Conservation (phyloP, 139 green algal species). For the Micromonas commoda region DNA sequence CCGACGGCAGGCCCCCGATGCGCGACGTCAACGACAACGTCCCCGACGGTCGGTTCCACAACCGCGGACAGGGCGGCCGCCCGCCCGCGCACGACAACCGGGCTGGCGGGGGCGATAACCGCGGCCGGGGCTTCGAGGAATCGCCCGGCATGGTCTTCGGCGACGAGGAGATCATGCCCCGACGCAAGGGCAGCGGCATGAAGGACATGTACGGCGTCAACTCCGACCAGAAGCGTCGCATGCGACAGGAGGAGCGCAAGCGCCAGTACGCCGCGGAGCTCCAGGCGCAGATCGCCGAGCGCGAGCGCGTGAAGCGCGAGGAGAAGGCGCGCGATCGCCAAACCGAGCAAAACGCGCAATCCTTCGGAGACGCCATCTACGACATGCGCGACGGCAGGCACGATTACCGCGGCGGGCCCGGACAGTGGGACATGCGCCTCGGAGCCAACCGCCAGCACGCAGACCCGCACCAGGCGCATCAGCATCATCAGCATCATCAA, state of each 20-base stretch:
- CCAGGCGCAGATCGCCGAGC: not conserved
- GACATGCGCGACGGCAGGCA: conserved; percentile 1
- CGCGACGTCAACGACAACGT: not conserved
- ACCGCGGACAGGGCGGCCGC: too few species aligned
- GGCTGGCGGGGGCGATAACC: not conserved
- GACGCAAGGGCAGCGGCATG: not conserved
- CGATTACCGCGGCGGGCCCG: not conserved
- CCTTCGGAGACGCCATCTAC: not conserved
- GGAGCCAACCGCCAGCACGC: not conserved
- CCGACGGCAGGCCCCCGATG: not conserved
- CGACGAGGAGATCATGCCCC: not conserved
- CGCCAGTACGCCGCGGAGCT: conserved; percentile 4
- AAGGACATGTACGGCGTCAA: not conserved
- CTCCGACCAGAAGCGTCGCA: not conserved
- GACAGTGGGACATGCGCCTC: not conserved
- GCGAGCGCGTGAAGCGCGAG: not conserved
- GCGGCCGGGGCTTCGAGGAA: not conserved
- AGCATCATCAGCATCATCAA: too few species aligned
- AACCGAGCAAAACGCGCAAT: not conserved
- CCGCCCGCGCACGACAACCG: not conserved
- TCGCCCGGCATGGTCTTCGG: not conserved
- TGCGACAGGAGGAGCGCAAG: not conserved
- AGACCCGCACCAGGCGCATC: conserved; percentile 6
- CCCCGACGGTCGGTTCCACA: not conserved
- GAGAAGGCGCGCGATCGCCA: not conserved